Percentiles rank a stretch among this genome's conserved stretches.
Evolutionary conservation across 1,139 yeast genomes (phyloP).

Genomic region (Sugiyamaella pinicola): DNA sequence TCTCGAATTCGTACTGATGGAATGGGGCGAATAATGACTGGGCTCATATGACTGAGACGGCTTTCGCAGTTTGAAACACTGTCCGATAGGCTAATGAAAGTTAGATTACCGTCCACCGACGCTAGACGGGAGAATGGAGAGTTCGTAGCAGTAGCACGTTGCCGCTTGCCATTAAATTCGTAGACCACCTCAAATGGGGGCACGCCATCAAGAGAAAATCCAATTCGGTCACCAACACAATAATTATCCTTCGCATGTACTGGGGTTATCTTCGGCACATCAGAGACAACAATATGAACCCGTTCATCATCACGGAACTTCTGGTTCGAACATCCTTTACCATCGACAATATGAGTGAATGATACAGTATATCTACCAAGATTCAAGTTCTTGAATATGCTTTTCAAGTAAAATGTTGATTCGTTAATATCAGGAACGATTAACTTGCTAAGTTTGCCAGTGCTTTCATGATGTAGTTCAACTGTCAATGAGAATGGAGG

Average conservation of each 20-base stretch:
- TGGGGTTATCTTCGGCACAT: constrained; percentile 67
- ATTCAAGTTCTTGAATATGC: constrained; percentile 49
- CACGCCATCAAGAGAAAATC: constrained; percentile 73
- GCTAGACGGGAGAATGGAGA: constrained; percentile 72
- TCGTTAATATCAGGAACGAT: constrained; percentile 43
- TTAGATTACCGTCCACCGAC: constrained; percentile 72
- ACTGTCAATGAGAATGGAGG: constrained; percentile 66
- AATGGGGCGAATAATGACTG: constrained; percentile 65
- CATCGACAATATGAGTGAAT: constrained; percentile 61
- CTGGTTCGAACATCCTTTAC: constrained; percentile 64
- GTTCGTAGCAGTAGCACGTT: constrained; percentile 57
- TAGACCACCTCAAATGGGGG: constrained; percentile 79
- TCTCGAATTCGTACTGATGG: constrained; percentile 91
- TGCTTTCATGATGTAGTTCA: constrained; percentile 55
- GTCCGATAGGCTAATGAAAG: constrained; percentile 72
- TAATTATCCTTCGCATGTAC: constrained; percentile 51
- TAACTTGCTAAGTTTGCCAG: constrained; percentile 50
- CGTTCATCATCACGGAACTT: constrained; percentile 41
- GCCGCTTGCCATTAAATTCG: constrained; percentile 63
- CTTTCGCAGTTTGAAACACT: constrained; percentile 76
- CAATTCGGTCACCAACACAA: constrained; percentile 91
- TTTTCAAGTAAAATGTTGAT: constrained; percentile 41
- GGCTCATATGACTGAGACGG: constrained; percentile 53
- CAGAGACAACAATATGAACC: constrained; percentile 61
- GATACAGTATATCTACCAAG: constrained; percentile 61